These are phyloP conservation scores for Verticillium tricorpus DNA, from an alignment of 2,329 filamentous ascomycete genomes.

Conservation along the genomic window DNA sequence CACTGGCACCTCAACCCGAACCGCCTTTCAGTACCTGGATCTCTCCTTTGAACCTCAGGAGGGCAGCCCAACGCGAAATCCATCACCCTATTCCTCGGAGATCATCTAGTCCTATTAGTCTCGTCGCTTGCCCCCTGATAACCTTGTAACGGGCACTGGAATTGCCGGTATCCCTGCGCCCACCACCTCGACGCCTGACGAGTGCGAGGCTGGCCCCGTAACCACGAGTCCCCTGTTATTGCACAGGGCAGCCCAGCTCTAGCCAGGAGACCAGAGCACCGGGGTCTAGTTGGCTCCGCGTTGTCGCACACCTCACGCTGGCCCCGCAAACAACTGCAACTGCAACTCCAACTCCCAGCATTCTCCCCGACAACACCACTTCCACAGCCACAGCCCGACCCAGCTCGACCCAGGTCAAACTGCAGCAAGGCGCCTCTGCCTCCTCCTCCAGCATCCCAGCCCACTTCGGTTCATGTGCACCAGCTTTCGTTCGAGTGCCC, in stretches of 20 bases:
- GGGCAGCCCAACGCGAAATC: neutral
- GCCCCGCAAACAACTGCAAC: slow-evolving; percentile 16
- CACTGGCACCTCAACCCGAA: neutral
- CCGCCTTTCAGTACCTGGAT: neutral
- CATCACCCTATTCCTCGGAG: neutral
- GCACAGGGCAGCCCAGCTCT: neutral
- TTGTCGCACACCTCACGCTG: slow-evolving; percentile 12
- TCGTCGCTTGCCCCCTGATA: neutral
- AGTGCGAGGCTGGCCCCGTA: neutral
- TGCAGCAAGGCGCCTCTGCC: neutral
- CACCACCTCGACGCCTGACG: neutral
- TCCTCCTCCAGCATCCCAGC: neutral
- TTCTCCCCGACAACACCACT: slow-evolving; percentile 3
- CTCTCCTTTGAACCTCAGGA: neutral
- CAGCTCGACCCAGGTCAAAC: neutral
- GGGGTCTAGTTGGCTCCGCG: slow-evolving; percentile 6
- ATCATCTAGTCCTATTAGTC: neutral
- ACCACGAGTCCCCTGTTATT: neutral
- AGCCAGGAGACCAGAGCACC: neutral
- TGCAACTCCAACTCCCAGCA: slow-evolving; percentile 8
- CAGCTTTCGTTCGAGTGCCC: neutral
- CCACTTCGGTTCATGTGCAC: neutral
- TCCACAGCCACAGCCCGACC: slow-evolving; percentile 9
- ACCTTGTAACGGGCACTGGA: neutral
- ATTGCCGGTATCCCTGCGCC: neutral